Conservation (phyloP, 805 yeast genomes). For the Pichia cephalocereana region DNA sequence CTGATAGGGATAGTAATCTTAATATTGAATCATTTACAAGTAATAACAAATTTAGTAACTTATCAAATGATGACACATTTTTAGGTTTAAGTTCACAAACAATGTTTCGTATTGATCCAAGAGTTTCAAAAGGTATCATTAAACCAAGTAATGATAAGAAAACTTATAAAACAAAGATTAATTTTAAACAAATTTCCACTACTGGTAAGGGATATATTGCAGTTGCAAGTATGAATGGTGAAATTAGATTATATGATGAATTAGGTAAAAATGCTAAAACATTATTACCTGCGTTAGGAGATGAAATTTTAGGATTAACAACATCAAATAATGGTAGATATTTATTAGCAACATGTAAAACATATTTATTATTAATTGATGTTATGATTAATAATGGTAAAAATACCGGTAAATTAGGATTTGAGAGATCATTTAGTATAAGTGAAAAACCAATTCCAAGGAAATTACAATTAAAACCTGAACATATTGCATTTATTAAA, state of each 20-base stretch:
- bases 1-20: conserved; percentile 21
- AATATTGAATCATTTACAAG: conserved; percentile 58
- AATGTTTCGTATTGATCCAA: conserved; percentile 73
- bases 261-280: conserved; percentile 74
- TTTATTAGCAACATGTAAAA: conserved; percentile 71
- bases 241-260: conserved; percentile 61
- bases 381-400: conserved; percentile 52
- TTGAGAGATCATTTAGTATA: conserved; percentile 51
- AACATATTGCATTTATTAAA: conserved; percentile 57
- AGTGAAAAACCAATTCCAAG: conserved; percentile 62
- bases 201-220: conserved; percentile 70
- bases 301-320: conserved; percentile 56
- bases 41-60: conserved; percentile 61
- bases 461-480: conserved; percentile 59
- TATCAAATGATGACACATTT: conserved; percentile 65
- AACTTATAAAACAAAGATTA: conserved; percentile 43
- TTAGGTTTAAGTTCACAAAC: conserved; percentile 59
- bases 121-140: conserved; percentile 48
- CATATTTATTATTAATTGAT: conserved; percentile 64
- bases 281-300: conserved; percentile 75
- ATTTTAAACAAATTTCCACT: conserved; percentile 55
- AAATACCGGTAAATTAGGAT: conserved; percentile 54
- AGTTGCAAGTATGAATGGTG: conserved; percentile 69
- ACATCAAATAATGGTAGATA: conserved; percentile 74
- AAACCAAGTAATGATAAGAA: conserved; percentile 44